Evolutionary conservation across 306 rosid genomes (phyloP).

Genomic region (Quercus suber): DNA sequence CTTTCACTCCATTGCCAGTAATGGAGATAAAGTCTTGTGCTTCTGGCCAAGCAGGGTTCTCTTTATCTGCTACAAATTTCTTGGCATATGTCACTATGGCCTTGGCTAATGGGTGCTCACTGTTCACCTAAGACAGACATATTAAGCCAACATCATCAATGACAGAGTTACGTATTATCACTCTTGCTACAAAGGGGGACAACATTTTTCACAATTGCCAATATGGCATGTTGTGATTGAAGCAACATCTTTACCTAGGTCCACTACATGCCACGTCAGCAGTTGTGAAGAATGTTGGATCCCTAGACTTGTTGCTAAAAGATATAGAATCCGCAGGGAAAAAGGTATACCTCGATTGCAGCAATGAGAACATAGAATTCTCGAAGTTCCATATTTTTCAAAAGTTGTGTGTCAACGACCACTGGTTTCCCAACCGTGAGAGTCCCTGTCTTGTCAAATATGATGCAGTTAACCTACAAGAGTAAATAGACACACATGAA

Average conservation of each 20-base stretch:
- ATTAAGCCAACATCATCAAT: background rate
- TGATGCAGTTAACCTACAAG: constrained; percentile 72
- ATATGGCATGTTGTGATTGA: no score
- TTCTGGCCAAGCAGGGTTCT: constrained; percentile 59
- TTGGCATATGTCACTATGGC: constrained; percentile 72
- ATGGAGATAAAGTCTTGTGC: constrained; percentile 57
- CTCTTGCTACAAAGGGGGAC: no score
- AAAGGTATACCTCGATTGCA: constrained; percentile 63
- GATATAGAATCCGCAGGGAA: background rate
- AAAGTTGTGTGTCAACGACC: constrained; percentile 53
- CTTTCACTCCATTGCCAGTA: constrained; percentile 79
- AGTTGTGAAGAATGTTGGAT: no score
- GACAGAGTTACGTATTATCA: background rate
- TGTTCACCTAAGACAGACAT: constrained; percentile 55
- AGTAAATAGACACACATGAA: background rate
- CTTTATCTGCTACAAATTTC: constrained; percentile 43
- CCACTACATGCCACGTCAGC: no score
- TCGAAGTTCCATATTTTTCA: constrained; percentile 26
- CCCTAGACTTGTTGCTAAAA: background rate
- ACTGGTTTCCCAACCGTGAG: constrained; percentile 79
- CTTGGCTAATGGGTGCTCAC: constrained; percentile 87
- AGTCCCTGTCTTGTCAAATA: constrained; percentile 89
- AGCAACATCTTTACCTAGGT: no score
- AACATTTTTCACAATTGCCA: no score
- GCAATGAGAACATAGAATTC: constrained; percentile 62